Evolutionary conservation across 345 rosid species (phyloP).

Genomic region (Acer campestre): DNA sequence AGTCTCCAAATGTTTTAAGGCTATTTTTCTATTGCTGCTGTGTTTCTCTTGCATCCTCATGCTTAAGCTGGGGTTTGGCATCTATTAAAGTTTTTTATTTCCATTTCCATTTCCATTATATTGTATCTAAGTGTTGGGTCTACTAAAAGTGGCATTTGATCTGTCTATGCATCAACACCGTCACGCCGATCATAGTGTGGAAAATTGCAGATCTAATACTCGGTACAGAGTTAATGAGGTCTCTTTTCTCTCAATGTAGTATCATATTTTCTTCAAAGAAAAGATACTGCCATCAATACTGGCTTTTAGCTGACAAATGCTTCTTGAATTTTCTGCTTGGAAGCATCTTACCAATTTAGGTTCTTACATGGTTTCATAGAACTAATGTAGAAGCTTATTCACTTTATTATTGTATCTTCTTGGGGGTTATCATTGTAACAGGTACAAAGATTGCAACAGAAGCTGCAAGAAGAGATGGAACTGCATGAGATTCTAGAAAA

Average conservation of each 20-base stretch:
- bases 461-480: conserved; percentile 73
- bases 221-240: neutral
- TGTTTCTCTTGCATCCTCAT: neutral
- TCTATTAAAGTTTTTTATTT: neutral
- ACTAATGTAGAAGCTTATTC: neutral
- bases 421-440: conserved; percentile 34
- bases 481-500: conserved; percentile 60
- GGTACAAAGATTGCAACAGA: conserved; percentile 67
- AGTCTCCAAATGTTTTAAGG: neutral
- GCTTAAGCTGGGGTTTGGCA: neutral
- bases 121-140: neutral
- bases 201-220: neutral
- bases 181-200: neutral
- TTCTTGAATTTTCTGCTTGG: neutral
- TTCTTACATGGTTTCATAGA: neutral
- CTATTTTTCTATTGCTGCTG: too few relatives aligned
- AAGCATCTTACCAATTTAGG: neutral
- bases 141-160: neutral
- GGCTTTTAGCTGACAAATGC: neutral
- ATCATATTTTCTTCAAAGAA: neutral
- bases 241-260: neutral
- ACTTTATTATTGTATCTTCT: neutral
- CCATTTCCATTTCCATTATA: neutral
- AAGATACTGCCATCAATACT: neutral
- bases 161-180: neutral